Base-by-base conservation (phyloP, 139 green algal species). In the Chlamydomonas eustigma region DNA sequence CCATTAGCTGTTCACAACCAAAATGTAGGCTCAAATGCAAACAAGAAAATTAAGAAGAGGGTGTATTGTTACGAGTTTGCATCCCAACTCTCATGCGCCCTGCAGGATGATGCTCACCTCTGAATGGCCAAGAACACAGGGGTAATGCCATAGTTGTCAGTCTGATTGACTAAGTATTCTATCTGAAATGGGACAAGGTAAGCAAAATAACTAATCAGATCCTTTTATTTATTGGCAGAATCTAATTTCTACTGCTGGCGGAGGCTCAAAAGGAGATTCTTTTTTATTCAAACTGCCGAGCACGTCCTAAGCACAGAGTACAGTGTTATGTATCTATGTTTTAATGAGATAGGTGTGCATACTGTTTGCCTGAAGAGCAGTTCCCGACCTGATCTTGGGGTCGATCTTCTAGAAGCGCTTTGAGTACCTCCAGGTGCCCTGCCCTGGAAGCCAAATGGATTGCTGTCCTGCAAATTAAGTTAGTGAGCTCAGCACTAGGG, bases 61-160 rank as follows among this genome's bases (percentile, higher is more conserved):
- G 4, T 28, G 34, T 28, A 37, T n/a, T 37, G 52, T 68, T 33
- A 37, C 4, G 52, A n/a, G 34, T 31, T 5, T 12, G 6, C 5
- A 68, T 18, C 8, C 4, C 52, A 68, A 12, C 32, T n/a, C 52
- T 31, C 8, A 37, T n/a, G n/a, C 32, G 32, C 6, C 52, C 5
- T 28, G 4, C 8, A 68, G 4, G 8, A 39, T 3, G 33, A 71
- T 71, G 34, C 75, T n/a, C 44, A 88, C 84, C 76, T 74, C 39
- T 89, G 84, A 64, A 85, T 51, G 12, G 84, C 76, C 66, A 89
- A 70, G 78, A 85, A 89, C 35, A 89, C 84, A 30, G 84, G 78
- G 1, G 84, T 89, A 44, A 89, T 79, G 36, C 81, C 81, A 12
- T 66, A 81, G 24, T 77, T 76, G 84, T 89, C 84, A 5, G 69